Evolutionary conservation across 257 asterid genomes (phyloP).

Genomic region (Gardenia jasminoides): DNA sequence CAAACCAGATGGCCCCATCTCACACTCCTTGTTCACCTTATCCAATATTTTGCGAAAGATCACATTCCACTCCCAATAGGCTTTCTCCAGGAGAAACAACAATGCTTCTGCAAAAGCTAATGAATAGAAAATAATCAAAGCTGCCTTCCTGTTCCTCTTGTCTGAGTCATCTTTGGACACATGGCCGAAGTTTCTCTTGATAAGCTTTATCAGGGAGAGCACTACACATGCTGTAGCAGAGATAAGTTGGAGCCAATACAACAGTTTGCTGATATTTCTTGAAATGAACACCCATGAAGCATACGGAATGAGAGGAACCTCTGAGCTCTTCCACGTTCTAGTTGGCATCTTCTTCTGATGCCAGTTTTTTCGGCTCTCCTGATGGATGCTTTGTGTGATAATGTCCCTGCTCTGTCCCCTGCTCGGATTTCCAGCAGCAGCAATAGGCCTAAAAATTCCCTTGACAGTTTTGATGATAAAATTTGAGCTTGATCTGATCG

Average conservation of each 20-base stretch:
- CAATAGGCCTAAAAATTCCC: constrained; percentile 26
- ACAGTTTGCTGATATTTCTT: constrained; percentile 60
- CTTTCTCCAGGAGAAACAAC: constrained; percentile 81
- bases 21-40: constrained; percentile 63
- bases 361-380: constrained; percentile 30
- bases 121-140: constrained; percentile 75
- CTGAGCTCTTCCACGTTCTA: constrained; percentile 67
- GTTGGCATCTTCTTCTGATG: constrained; percentile 36
- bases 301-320: constrained; percentile 78
- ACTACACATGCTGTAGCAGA: constrained; percentile 81
- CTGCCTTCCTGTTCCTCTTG: constrained; percentile 62
- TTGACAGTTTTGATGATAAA: constrained; percentile 27
- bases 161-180: constrained; percentile 53
- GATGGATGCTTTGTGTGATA: constrained; percentile 3
- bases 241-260: constrained; percentile 75
- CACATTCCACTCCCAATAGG: constrained; percentile 93
- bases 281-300: constrained; percentile 73
- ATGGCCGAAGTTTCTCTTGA: constrained; percentile 54
- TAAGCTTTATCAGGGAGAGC: constrained; percentile 65
- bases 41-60: constrained; percentile 45
- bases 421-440: constrained; percentile 15
- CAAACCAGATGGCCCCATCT: constrained; percentile 67
- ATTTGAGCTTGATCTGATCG: constrained; percentile 53
- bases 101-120: constrained; percentile 81
- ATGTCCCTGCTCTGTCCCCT: constrained; percentile 34